Percentiles rank a stretch among this genome's conserved stretches.
Evolutionary conservation across 768 basidiomycete genomes (phyloP).

Genomic region (Clathrus columnatus): DNA sequence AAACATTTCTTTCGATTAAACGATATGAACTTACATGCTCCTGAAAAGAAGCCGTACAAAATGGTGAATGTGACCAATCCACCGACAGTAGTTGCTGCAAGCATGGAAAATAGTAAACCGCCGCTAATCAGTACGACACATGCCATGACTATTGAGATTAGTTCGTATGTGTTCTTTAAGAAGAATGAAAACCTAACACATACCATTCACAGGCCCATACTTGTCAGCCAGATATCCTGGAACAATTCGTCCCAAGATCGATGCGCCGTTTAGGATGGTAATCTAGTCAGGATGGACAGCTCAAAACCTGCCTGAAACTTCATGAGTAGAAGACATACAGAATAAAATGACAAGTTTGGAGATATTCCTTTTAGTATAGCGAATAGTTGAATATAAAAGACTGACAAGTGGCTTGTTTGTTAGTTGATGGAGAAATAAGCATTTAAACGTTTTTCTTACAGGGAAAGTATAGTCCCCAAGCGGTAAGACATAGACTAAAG

Average conservation of each 20-base stretch:
- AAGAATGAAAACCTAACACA: not conserved
- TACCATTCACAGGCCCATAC: constrained; percentile 42
- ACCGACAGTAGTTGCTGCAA: constrained; percentile 29
- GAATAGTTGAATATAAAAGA: constrained; percentile 13
- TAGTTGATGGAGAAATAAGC: not conserved
- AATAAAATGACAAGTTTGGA: constrained; percentile 7
- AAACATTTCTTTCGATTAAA: not conserved
- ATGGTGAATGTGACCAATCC: constrained; percentile 33
- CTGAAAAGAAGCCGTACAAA: constrained; percentile 41
- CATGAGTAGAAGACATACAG: not conserved
- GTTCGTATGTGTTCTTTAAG: not conserved
- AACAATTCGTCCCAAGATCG: constrained; percentile 46
- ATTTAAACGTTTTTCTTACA: not conserved
- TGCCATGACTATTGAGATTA: constrained; percentile 25
- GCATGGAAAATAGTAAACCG: constrained; percentile 38
- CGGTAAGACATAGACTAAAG: not conserved
- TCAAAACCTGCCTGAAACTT: not conserved
- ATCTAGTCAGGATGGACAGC: no score
- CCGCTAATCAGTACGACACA: constrained; percentile 27
- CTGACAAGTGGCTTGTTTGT: not conserved
- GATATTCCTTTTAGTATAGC: constrained; percentile 4
- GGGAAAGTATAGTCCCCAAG: constrained; percentile 6
- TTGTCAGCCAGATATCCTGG: constrained; percentile 46
- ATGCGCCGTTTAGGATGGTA: constrained; percentile 19
- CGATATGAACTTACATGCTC: constrained; percentile 24